These are phyloP conservation scores for Phytopythium oedochilum DNA, from an alignment of 352 stramenopile genomes.

Conservation along the genomic window DNA sequence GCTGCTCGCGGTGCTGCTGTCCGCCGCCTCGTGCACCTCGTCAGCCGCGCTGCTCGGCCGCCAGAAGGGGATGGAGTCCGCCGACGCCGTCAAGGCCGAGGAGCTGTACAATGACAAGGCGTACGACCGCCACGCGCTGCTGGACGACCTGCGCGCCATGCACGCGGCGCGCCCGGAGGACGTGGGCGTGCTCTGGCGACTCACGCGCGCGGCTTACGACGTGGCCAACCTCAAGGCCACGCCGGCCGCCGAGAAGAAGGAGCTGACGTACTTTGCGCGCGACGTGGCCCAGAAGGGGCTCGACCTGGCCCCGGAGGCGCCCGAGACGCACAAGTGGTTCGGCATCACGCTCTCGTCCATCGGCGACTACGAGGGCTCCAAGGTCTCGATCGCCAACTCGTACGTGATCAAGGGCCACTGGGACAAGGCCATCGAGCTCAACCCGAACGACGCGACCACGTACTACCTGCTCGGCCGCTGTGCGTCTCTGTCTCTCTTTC, in stretches of 20 bases:
- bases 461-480: constrained; percentile 78
- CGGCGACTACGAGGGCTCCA: constrained; percentile 84
- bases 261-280: constrained; percentile 61
- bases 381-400: constrained; percentile 80
- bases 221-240: constrained; percentile 53
- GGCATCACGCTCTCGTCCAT: constrained; percentile 83
- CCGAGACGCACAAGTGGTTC: constrained; percentile 81
- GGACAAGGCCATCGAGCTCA: constrained; percentile 71
- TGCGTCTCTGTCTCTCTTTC: neutral
- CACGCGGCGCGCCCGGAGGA: constrained; percentile 51
- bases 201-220: constrained; percentile 61
- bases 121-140: constrained; percentile 69
- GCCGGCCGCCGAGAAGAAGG: constrained; percentile 59
- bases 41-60: constrained; percentile 11
- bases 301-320: constrained; percentile 45
- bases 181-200: constrained; percentile 57
- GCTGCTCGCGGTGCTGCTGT: constrained; percentile 14
- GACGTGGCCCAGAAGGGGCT: constrained; percentile 58
- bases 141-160: constrained; percentile 55
- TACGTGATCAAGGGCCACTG: constrained; percentile 78
- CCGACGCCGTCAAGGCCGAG: constrained; percentile 60
- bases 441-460: constrained; percentile 64
- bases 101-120: constrained; percentile 76
- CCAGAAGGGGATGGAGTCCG: constrained; percentile 47
- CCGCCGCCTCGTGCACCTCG: constrained; percentile 14